Conservation (phyloP, 805 yeast species). For the Candida andamanensis region DNA sequence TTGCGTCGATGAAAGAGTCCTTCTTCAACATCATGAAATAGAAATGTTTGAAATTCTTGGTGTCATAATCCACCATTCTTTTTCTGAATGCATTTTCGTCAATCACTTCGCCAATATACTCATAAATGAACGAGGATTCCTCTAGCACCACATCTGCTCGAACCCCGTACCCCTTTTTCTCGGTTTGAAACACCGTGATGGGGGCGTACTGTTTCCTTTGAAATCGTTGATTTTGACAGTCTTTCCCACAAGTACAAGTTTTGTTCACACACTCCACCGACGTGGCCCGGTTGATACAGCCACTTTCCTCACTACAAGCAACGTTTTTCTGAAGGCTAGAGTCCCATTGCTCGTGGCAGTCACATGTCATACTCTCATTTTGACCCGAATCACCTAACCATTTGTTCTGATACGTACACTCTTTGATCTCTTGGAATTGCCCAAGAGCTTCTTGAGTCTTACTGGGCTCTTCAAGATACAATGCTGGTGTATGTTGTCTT, state of each 20-base stretch:
- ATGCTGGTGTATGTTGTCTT: constrained; percentile 12
- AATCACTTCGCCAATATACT: constrained; percentile 91
- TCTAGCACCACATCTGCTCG: constrained; percentile 58
- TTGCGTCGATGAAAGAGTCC: constrained; percentile 93
- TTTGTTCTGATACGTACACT: constrained; percentile 60
- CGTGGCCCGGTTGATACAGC: constrained; percentile 88
- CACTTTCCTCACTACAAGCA: constrained; percentile 83
- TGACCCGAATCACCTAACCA: constrained; percentile 66
- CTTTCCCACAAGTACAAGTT: constrained; percentile 63
- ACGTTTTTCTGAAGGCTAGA: constrained; percentile 31
- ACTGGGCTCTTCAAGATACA: constrained; percentile 42
- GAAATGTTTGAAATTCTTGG: constrained; percentile 67
- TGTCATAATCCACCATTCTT: constrained; percentile 72
- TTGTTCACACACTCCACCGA: constrained; percentile 84
- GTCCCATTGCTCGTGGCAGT: constrained; percentile 59
- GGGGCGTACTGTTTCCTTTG: constrained; percentile 69
- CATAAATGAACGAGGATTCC: constrained; percentile 74
- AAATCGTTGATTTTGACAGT: constrained; percentile 85
- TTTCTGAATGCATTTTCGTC: constrained; percentile 70
- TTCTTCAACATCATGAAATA: constrained; percentile 95
- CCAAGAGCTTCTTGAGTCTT: constrained; percentile 64
- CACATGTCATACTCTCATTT: constrained; percentile 86
- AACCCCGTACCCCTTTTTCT: constrained; percentile 84
- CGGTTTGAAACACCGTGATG: constrained; percentile 80
- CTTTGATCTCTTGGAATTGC: constrained; percentile 51